A percentile compares a stretch with the other conserved stretches of the same genome.
Conservation (phyloP, 768 basidiomycete species). For the Coprinopsis sp. region DNA sequence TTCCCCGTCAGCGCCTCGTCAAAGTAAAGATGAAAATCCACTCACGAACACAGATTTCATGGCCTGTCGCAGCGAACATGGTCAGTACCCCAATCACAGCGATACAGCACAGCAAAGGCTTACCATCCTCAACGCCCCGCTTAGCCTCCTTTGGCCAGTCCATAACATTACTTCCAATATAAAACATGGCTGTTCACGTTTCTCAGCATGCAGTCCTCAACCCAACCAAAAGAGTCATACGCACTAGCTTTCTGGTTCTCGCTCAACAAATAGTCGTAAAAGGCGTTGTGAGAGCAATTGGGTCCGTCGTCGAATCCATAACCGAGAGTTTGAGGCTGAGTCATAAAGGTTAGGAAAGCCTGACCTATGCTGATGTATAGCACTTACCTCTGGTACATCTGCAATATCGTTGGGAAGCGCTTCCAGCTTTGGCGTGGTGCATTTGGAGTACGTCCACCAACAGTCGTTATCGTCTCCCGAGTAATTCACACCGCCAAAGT, state of each 20-base stretch:
- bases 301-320: constrained; percentile 66
- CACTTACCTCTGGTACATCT: constrained; percentile 43
- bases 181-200: constrained; percentile 47
- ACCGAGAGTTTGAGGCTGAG: constrained; percentile 49
- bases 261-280: constrained; percentile 48
- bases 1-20: constrained; percentile 3
- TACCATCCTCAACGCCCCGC: constrained; percentile 48
- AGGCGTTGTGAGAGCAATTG: constrained; percentile 59
- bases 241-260: constrained; percentile 59
- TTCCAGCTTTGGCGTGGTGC: constrained; percentile 41
- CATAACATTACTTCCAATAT: constrained; percentile 54
- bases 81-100: not conserved
- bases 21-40: constrained; percentile 14
- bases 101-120: constrained; percentile 1
- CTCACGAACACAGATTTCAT: constrained; percentile 60
- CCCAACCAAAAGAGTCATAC: constrained; percentile 20
- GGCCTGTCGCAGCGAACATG: constrained; percentile 30
- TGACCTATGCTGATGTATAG: not conserved
- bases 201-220: not conserved
- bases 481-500: constrained; percentile 32
- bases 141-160: constrained; percentile 54
- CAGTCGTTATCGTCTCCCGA: constrained; percentile 43
- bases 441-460: constrained; percentile 45
- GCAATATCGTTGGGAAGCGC: constrained; percentile 42
- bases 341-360: not conserved